Evolutionary conservation across 495 filamentous ascomycete genomes (phyloP), one percentile per base, ranked within the genome.

Genomic region (Talaromyces trachyspermus): DNA sequence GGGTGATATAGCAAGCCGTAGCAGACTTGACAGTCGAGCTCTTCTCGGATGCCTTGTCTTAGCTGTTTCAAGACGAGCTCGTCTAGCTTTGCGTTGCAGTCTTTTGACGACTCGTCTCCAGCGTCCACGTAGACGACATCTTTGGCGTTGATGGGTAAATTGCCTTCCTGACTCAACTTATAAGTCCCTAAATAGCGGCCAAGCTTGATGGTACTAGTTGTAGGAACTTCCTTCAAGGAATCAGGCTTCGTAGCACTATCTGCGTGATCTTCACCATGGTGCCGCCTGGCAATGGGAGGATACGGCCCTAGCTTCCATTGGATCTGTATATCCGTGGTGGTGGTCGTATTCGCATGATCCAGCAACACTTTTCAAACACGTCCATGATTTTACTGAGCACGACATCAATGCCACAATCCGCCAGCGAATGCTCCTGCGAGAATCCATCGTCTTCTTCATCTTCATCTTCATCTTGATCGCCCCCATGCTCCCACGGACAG

Each of bases 11-110:
- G 80, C 19, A 91, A 65, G 29, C 76, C 72, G 56, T 89, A 92
- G 61, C 89, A 95, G 50, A 95, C 80, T 54, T 90, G 86, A 58
- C 89, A 95, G 52, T 95, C 88, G 53, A 95, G 56, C 59, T 95
- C 88, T 10, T 70, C 65, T 49, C 78, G 75, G 8, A 76, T 70
- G 7, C 71, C 70, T 30, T 84, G 76, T 64, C 75, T 76, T 8
- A 92, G 53, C 23, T 66, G 66, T 20, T 72, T 67, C 7, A 89
- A 56, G 33, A 83, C 49, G 4, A 58, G 59, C 10, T 48, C 50
- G 56, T 88, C 84, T 15, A 78, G 54, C 29, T 55, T 49, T 41
- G 48, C 14, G 38, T 50, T 58, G 20, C 58, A 30, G 73, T 67
- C 9, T 49, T 58, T 58, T 14, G 9, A 51, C 19, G 58, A 35